Base-by-base conservation (phyloP, 2,329 filamentous ascomycete species). In the Allantophomopsis cytisporea region DNA sequence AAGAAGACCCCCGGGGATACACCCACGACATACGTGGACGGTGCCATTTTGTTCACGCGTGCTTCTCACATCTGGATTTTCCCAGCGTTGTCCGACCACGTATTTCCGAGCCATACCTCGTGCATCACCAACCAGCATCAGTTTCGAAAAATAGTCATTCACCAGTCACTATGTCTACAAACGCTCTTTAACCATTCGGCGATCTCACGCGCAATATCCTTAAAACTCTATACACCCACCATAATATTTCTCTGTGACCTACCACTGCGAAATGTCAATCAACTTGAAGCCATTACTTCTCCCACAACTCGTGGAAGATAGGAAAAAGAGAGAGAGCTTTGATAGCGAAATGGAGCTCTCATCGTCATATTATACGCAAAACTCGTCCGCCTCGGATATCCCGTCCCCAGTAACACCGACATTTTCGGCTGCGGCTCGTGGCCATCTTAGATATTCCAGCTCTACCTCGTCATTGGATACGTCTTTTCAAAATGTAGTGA, bases 401-500 rank as follows among this genome's bases (percentile, higher is more conserved):
- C 73, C 76, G 11, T 80, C 81, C 15, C 82, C 82, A 38, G 63
- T 79, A 31, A 84, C 80, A 33, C 80, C 82, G 16, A 83, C 77
- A 14, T 83, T 82, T 53, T 59, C 77, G 37, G 49, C 55, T 37
- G 59, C 77, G 37, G 50, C 55, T 36, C 71, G 71, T 43, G 73
- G 73, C 28, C 77, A 82, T 57, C 61, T 72, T 37, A 71, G 77
- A 49, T 75, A 73, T 50, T 72, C 78, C 17, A 89, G 84, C 61
- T 91, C 86, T 0, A 70, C 72, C 20, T 94, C 87, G 1, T 94
- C 87, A 5, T 65, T 85, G 41, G 80, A 83, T 41, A 68, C 83
- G 7, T 63, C 68, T 17, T 49, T 45, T 30, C 46, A 50, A 23
- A 65, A 72, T 13, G 62, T 69, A 15, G 54, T 58, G 4, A 61